Base-by-base conservation (phyloP, 805 yeast genomes). In the Kodamaea fukazawae region DNA sequence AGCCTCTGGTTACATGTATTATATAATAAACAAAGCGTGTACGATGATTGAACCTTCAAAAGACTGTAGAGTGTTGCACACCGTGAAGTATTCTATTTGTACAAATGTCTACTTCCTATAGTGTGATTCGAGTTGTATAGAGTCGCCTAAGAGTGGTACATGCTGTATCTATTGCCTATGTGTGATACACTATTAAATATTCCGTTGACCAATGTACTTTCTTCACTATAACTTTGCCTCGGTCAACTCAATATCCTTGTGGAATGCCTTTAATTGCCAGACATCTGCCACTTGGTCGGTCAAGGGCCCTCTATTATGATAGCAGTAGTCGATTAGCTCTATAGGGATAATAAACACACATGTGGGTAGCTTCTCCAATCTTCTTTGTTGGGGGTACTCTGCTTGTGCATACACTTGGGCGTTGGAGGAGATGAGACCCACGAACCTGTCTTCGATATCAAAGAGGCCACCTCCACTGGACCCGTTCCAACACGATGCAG, bases 401-500 rank as follows among this genome's bases (percentile, higher is more conserved):
- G 29, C 28, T 16, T 39, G 38, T 10, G 26, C 42, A 13, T 46
- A 52, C 1, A 67, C 63, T 41, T 63, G 65, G 12, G 71, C 76
- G 47, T 73, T 73, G 32, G 74, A 67, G 37, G 70, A 70, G 42
- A 73, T 66, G 4, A 73, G 42, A 0, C 76, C 78, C 6, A 68
- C 36, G 8, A 73, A 46, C 10, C 54, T 45, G n/a, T 50, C 53
- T 12, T 48, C 34, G 1, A 41, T 27, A 2, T 30, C 20, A 31
- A 69, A 61, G 2, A 72, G 49, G 0, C 73, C 76, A 0, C 78
- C 78, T 0, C 78, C 78, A 1, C 75, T 67, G 3, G 77, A 71
- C 1, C 78, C 78, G 39, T 71, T 67, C 77, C 78, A 73, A 48
- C 76, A 72, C 7, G 71, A 57, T 0, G 74, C 57, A 0, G 76